Evolutionary conservation across 2,329 filamentous ascomycete genomes (phyloP), one percentile per base, ranked within the genome.

Genomic region (Phoma sp.): DNA sequence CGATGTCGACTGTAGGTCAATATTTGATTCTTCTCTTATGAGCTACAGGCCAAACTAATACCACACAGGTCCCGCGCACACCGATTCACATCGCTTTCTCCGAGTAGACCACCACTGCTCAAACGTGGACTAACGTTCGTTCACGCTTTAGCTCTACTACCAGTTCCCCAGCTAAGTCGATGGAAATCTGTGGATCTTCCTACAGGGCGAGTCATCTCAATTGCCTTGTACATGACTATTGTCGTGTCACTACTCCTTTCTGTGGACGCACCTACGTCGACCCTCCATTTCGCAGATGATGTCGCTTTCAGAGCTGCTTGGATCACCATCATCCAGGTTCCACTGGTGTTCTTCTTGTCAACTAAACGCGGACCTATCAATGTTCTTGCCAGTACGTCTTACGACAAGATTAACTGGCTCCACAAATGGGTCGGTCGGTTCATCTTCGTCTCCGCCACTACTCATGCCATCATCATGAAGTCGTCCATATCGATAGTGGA

Each of bases 301-400:
- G 59, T 72, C 15, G 67, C 66, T 7, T 71, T 71, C 33, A 64
- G 70, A 21, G 68, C 67, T 4, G 70, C 67, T 10, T 72, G 70
- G 70, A 48, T 70, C 19, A 67, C 68, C 2, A 31, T 72, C 2
- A 61, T 64, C 2, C 70, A 72, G 38, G 53, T 72, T 3, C 68
- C 70, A 0, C 45, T 72, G 0, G 59, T 68, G 25, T 69, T 65
- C 37, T 53, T 72, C 22, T 59, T 72, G 1, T 64, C 68, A 1
- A 63, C 64, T 0, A 71, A 71, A 41, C 54, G 59, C 25, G 68
- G 69, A 6, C 63, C 63, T 0, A 37, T 71, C 15, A 65, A 66
- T 21, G 21, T 65, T 19, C 22, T 72, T 2, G 57, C 60, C 4
- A 49, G 46, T 3, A 9, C 68, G 2, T 68, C 65, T 4, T 62